A percentile compares a stretch with the other conserved stretches of the same genome.
phyloP scores from a whole-genome alignment of 345 rosid genomes.

The Eutrema japonicum region DNA sequence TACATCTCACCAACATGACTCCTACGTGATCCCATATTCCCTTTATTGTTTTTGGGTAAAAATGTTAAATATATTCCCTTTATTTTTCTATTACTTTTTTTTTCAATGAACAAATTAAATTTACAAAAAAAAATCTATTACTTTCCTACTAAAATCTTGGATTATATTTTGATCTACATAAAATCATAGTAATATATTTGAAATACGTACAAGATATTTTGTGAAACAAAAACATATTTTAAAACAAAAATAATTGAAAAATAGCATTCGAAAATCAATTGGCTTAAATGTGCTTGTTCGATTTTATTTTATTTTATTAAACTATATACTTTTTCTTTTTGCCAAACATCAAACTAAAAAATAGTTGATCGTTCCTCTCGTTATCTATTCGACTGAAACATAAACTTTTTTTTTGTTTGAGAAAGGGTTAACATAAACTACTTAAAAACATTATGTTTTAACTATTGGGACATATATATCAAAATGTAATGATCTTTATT shows the following conservation, averaged over 20 bases:
- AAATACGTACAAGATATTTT: too few relatives aligned
- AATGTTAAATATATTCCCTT: too few relatives aligned
- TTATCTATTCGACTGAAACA: neutral
- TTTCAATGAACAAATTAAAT: too few relatives aligned
- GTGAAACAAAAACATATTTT: neutral
- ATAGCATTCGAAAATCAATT: neutral
- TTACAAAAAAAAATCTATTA: too few relatives aligned
- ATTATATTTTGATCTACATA: neutral
- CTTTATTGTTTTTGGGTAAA: neutral
- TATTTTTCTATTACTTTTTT: too few relatives aligned
- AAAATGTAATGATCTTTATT: neutral
- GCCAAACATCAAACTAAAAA: neutral
- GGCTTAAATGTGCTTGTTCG: neutral
- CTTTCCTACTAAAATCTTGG: neutral
- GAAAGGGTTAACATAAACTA: neutral
- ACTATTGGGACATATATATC: neutral
- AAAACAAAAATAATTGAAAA: neutral
- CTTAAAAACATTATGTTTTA: neutral
- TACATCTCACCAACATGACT: constrained; percentile 30
- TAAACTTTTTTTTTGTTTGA: too few relatives aligned
- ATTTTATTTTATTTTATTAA: neutral
- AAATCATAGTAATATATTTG: neutral
- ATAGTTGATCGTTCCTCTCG: neutral
- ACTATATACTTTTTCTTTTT: too few relatives aligned
- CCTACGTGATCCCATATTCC: constrained; percentile 33